Evolutionary conservation across 345 rosid species (phyloP).

Genomic region (Xanthoceras sorbifolium): DNA sequence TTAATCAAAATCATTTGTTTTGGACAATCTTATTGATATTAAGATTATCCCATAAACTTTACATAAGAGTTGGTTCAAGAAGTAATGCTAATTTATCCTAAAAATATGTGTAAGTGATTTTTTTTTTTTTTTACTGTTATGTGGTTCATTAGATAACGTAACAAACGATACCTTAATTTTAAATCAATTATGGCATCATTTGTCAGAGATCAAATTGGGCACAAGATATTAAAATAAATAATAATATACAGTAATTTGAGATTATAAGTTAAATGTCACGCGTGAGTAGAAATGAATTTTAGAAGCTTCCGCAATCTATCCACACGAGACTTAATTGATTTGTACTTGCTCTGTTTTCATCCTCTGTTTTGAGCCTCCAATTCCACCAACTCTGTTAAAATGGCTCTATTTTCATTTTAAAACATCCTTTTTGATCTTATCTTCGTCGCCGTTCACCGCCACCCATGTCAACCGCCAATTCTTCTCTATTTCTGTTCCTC

Average conservation of each 20-base stretch:
- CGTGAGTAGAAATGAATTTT: not conserved
- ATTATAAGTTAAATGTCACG: not conserved
- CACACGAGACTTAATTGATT: not conserved
- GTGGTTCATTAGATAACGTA: no score
- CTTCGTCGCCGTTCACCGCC: constrained; percentile 14
- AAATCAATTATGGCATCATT: no score
- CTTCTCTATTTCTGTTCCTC: constrained; percentile 26
- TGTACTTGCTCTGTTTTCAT: not conserved
- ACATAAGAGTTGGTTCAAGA: no score
- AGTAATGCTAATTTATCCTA: no score
- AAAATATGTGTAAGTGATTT: no score
- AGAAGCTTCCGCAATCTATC: not conserved
- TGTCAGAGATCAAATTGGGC: no score
- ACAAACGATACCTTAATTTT: no score
- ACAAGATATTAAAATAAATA: not conserved
- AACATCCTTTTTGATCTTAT: not conserved
- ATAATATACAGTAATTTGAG: not conserved
- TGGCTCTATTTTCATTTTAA: not conserved
- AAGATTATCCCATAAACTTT: no score
- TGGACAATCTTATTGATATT: no score
- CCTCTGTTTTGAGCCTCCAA: not conserved
- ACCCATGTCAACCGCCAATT: constrained; percentile 33
- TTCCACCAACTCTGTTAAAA: not conserved
- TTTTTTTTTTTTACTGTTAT: no score
- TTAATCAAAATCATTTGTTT: no score